These are phyloP conservation scores for Endocalyx cinctus DNA, from an alignment of 2,329 filamentous ascomycete species.

Conservation along the genomic window DNA sequence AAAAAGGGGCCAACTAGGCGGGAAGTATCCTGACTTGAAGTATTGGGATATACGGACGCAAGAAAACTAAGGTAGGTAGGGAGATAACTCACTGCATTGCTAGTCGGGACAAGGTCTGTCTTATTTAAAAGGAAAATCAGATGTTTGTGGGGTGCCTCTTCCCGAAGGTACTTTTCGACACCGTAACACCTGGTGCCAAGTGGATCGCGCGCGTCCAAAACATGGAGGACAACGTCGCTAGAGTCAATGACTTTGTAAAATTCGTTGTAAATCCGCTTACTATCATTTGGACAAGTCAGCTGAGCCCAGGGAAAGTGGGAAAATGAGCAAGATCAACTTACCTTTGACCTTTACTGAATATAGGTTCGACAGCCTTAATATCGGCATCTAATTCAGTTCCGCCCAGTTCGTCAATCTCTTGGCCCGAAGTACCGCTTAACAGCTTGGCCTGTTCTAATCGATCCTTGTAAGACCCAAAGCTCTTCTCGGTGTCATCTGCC, in stretches of 20 bases:
- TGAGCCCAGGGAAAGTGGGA: too few species aligned
- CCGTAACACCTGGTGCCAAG: conserved; percentile 84
- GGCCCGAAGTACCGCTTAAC: conserved; percentile 64
- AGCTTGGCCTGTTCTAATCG: conserved; percentile 74
- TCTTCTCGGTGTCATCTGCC: conserved; percentile 72
- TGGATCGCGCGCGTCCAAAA: conserved; percentile 84
- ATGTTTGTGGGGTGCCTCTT: conserved; percentile 95
- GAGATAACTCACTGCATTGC: conserved; percentile 92
- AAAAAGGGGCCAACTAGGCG: conserved; percentile 58
- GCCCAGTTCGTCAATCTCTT: conserved; percentile 40
- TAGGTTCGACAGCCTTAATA: conserved; percentile 69
- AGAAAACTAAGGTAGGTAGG: conserved; percentile 8
- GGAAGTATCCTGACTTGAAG: conserved; percentile 79
- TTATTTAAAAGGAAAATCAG: conserved; percentile 87
- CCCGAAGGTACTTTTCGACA: conserved; percentile 87
- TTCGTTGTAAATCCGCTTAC: conserved; percentile 94
- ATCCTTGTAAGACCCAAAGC: conserved; percentile 77
- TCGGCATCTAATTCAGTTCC: conserved; percentile 33
- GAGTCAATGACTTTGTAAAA: conserved; percentile 49
- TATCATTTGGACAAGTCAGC: too few species aligned
- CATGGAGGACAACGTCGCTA: conserved; percentile 93
- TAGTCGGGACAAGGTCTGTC: conserved; percentile 87
- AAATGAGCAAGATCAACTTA: not conserved
- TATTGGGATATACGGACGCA: conserved; percentile 52
- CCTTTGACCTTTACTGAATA: conserved; percentile 89